Evolutionary conservation across 768 basidiomycete species (phyloP).

Genomic region (Psilocybe subaeruginosa): DNA sequence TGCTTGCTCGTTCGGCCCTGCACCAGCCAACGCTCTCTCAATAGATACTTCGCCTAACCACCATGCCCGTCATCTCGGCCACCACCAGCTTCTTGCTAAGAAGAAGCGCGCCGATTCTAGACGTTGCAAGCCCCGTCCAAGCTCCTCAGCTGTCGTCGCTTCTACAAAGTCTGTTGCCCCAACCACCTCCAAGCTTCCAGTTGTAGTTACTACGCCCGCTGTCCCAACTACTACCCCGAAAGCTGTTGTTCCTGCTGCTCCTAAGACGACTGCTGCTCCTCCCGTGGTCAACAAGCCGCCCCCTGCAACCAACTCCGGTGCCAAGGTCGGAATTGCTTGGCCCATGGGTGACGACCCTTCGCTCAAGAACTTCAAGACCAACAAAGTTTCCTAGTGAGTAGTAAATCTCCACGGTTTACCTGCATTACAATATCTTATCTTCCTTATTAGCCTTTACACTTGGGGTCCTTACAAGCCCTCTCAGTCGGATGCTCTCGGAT

Average conservation of each 20-base stretch:
- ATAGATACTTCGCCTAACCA: slow-evolving; percentile 37
- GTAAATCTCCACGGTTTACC: neutral
- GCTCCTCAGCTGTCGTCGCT: slow-evolving; percentile 20
- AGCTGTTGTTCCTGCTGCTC: slow-evolving; percentile 3
- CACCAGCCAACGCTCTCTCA: slow-evolving; percentile 57
- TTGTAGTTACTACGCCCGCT: slow-evolving; percentile 21
- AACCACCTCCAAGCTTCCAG: slow-evolving; percentile 12
- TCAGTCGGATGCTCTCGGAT: slow-evolving; percentile 44
- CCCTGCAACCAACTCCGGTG: slow-evolving; percentile 16
- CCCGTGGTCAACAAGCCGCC: slow-evolving; percentile 9
- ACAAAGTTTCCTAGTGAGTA: slow-evolving; percentile 45
- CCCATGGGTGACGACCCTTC: slow-evolving; percentile 53
- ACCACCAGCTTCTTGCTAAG: slow-evolving; percentile 50
- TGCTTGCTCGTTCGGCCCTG: slow-evolving; percentile 47
- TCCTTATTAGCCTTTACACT: slow-evolving; percentile 51
- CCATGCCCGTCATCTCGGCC: slow-evolving; percentile 46
- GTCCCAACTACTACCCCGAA: slow-evolving; percentile 1
- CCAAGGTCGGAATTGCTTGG: slow-evolving; percentile 73
- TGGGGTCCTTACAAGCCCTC: slow-evolving; percentile 63
- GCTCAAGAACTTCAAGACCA: slow-evolving; percentile 54
- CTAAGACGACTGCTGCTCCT: slow-evolving; percentile 18
- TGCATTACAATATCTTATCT: neutral
- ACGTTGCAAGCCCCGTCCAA: slow-evolving; percentile 61
- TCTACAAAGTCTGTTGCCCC: neutral
- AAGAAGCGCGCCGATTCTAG: slow-evolving; percentile 50